Percentiles rank a stretch among this genome's conserved stretches.
These are phyloP conservation scores for Sclerotinia glacialis DNA, from an alignment of 2,329 filamentous ascomycete genomes.

Conservation along the genomic window DNA sequence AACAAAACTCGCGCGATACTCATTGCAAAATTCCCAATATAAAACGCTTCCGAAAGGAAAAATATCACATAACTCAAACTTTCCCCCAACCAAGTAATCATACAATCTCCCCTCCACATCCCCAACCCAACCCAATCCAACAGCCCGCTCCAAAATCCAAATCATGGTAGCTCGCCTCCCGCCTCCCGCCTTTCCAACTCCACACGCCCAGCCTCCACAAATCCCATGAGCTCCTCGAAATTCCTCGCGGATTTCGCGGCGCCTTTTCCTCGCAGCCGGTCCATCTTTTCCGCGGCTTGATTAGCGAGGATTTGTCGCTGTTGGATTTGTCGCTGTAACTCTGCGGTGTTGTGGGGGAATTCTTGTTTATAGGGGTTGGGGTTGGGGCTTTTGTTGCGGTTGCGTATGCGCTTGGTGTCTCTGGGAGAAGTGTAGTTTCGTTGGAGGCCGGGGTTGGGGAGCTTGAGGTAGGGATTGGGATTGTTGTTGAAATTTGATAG, in stretches of 20 bases:
- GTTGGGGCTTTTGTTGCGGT: background rate
- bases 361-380: background rate
- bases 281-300: background rate
- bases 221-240: conserved; percentile 2
- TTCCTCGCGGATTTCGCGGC: background rate
- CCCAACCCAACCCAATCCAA: too few relatives aligned
- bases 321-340: background rate
- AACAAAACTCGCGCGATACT: background rate
- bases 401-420: background rate
- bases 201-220: conserved; percentile 1
- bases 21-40: background rate
- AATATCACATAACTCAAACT: background rate
- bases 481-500: too few relatives aligned
- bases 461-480: too few relatives aligned
- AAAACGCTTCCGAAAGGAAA: background rate
- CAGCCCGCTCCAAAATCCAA: background rate
- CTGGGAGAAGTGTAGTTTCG: too few relatives aligned
- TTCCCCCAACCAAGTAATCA: background rate
- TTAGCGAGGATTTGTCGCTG: background rate
- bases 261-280: background rate
- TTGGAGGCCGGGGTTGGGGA: too few relatives aligned
- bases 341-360: background rate
- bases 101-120: background rate
- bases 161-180: too few relatives aligned
- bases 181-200: background rate